phyloP scores from a whole-genome alignment of 2,329 filamentous ascomycete species.

The Venturiaceae sp. region DNA sequence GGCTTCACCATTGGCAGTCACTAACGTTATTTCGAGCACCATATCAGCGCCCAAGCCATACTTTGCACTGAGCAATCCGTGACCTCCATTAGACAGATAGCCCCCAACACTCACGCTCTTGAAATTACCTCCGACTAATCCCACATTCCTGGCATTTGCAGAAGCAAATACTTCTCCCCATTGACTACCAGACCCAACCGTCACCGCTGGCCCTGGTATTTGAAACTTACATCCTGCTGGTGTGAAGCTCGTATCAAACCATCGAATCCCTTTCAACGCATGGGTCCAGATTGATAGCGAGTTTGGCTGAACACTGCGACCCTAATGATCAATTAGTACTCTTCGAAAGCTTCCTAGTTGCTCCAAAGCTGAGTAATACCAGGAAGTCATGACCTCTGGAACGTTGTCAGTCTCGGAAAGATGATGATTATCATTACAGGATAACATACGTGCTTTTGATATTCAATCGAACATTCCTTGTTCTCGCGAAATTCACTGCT shows the following conservation, averaged over 20 bases:
- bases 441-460: slow-evolving; percentile 46
- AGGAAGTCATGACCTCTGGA: slow-evolving; percentile 2
- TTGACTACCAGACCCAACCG: slow-evolving; percentile 7
- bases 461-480: slow-evolving; percentile 39
- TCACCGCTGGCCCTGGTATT: slow-evolving; percentile 7
- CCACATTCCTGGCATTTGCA: background rate
- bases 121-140: background rate
- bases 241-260: slow-evolving; percentile 3
- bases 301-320: slow-evolving; percentile 3
- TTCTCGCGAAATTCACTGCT: slow-evolving; percentile 37
- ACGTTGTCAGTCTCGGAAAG: too few species aligned
- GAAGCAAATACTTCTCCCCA: slow-evolving; percentile 1
- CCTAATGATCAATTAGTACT: background rate
- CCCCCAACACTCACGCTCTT: slow-evolving; percentile 3
- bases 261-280: slow-evolving; percentile 1
- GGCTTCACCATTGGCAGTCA: slow-evolving; percentile 26
- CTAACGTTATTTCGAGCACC: slow-evolving; percentile 28
- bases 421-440: too few species aligned
- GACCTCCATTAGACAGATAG: slow-evolving; percentile 18
- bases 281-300: slow-evolving; percentile 8
- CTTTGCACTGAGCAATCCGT: slow-evolving; percentile 20
- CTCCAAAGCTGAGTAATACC: background rate
- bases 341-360: background rate
- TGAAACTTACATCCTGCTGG: slow-evolving; percentile 1
- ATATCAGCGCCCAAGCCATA: slow-evolving; percentile 28